Base-by-base conservation (phyloP, 331 rosid genomes). In the Pyrus hybrid region DNA sequence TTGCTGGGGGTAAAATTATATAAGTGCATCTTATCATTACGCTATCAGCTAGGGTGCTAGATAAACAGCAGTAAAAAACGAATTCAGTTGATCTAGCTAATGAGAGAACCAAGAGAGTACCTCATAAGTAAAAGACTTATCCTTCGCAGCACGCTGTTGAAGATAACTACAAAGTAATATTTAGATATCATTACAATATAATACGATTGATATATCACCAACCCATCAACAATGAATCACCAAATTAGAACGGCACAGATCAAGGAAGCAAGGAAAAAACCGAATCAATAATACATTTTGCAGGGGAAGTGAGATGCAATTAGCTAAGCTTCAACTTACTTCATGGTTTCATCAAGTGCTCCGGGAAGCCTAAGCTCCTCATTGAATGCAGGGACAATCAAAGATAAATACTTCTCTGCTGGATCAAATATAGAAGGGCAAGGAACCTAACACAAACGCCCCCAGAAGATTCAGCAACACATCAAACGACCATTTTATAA, bases 111-210 rank as follows among this genome's bases (percentile, higher is more conserved):
- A 60, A 53, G 35, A 35, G 60, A 70, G 22, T 94, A 94, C 99
- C 99, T 94, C 99, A 6, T 88, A 94, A 6, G 99, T 82, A 83
- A 94, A 94, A 2, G 96, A 87, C 70, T 93, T 80, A 85, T 92
- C 97, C 88, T 87, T 92, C 53, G 58, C 79, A 7, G 86, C 86
- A 45, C 99, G 97, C 13, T 84, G 89, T 84, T 85, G 89, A 84
- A 94, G 93, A 90, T 92, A 94, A 83, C 99, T 94, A 83, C 87
- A 88, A 49, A 72, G 69, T 20, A 69, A 83, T 54, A 61, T 23
- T 77, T 17, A 53, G 56, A 70, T 25, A 64, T 43, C 51, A 80
- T 72, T 76, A 76, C 30, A 21, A 41, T 41, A 53, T 37, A 43
- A 72, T 5, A 73, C 7, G 13, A 22, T n/a, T 5, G 2, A 17